These are phyloP conservation scores for Scheffersomyces segobiensis DNA, from an alignment of 1,139 yeast genomes.

Conservation along the genomic window DNA sequence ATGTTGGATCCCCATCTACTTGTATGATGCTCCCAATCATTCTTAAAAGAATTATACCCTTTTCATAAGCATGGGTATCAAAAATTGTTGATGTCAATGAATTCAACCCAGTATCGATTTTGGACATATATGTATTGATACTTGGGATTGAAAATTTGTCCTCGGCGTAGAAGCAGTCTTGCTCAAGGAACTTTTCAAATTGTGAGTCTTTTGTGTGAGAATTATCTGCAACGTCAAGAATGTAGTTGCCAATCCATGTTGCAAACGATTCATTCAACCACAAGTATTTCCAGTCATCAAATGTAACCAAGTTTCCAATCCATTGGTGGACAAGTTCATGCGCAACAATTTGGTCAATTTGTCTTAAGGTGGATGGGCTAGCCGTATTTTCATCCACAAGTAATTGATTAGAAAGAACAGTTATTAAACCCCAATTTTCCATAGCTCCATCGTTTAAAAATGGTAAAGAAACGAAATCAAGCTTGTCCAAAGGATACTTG, in stretches of 20 bases:
- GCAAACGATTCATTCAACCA: conserved; percentile 82
- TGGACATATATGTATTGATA: conserved; percentile 26
- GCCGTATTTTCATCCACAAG: conserved; percentile 33
- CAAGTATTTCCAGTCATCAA: conserved; percentile 64
- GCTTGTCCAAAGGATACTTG: conserved; percentile 56
- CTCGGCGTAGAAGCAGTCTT: conserved; percentile 36
- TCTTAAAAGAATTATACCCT: conserved; percentile 62
- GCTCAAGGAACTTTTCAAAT: conserved; percentile 38
- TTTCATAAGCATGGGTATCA: conserved; percentile 57
- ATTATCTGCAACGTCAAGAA: conserved; percentile 27
- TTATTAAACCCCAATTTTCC: conserved; percentile 75
- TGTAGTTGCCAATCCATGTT: conserved; percentile 59
- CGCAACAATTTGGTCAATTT: conserved; percentile 54
- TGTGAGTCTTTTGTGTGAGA: conserved; percentile 36
- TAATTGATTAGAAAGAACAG: conserved; percentile 55
- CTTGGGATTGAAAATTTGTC: conserved; percentile 23
- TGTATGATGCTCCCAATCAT: conserved; percentile 53
- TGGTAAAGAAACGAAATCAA: conserved; percentile 68
- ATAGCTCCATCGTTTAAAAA: conserved; percentile 74
- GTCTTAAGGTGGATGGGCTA: conserved; percentile 19
- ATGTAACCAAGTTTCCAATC: conserved; percentile 68
- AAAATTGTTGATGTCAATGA: conserved; percentile 45
- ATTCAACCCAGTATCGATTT: conserved; percentile 36
- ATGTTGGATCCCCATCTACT: conserved; percentile 20
- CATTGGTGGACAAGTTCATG: conserved; percentile 80